phyloP scores from a whole-genome alignment of 2,329 filamentous ascomycete species.

The Curvularia lunata region DNA sequence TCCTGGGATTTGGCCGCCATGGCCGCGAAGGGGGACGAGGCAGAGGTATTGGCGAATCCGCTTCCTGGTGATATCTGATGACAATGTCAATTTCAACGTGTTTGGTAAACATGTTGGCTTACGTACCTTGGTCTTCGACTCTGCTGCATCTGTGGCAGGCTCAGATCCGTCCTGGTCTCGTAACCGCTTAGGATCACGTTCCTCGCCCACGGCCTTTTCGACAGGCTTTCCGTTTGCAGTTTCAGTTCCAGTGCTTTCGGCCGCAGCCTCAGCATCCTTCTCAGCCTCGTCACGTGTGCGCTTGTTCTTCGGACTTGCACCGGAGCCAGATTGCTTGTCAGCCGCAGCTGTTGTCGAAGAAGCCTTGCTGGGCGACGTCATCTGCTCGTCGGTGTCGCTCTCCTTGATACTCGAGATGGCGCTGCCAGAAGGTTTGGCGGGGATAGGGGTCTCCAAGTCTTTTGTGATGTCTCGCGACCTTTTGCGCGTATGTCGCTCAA shows the following conservation, averaged over 20 bases:
- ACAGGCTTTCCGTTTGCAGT: conserved; percentile 25
- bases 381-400: conserved; percentile 38
- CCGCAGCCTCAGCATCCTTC: conserved; percentile 18
- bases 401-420: conserved; percentile 40
- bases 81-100: conserved; percentile 17
- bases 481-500: conserved; percentile 54
- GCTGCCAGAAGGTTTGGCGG: conserved; percentile 44
- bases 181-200: conserved; percentile 46
- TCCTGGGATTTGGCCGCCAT: conserved; percentile 48
- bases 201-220: conserved; percentile 29
- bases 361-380: conserved; percentile 30
- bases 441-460: conserved; percentile 26
- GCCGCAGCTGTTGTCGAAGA: conserved; percentile 9
- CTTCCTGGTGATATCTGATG: conserved; percentile 46
- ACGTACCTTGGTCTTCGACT: conserved; percentile 35
- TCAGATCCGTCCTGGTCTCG: conserved; percentile 42
- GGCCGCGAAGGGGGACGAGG: conserved; percentile 57
- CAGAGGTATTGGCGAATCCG: conserved; percentile 55
- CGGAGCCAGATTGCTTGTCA: conserved; percentile 16
- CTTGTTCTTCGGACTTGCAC: conserved; percentile 58
- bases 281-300: conserved; percentile 49
- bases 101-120: background rate
- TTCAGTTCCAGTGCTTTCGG: conserved; percentile 19
- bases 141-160: conserved; percentile 23
- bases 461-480: conserved; percentile 54